phyloP scores from a whole-genome alignment of 805 yeast species.

The Pichia cabralensis region DNA sequence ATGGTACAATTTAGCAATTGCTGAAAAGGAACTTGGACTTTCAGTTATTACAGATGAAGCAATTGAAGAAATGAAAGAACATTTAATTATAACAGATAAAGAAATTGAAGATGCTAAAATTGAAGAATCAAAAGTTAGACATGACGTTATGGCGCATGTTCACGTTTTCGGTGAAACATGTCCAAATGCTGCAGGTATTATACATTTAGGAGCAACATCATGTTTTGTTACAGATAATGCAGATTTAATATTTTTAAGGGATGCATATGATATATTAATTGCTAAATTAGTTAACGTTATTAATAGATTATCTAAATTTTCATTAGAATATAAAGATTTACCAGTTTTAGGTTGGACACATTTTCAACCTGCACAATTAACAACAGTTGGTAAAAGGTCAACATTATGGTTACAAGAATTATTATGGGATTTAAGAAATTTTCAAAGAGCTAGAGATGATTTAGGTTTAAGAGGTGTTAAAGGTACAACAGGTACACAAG shows the following conservation, averaged over 20 bases:
- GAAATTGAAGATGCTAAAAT: constrained; percentile 82
- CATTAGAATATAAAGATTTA: constrained; percentile 83
- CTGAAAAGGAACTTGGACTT: constrained; percentile 88
- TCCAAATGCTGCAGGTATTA: constrained; percentile 96
- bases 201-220: constrained; percentile 96
- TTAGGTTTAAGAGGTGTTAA: constrained; percentile 95
- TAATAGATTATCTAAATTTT: constrained; percentile 79
- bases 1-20: constrained; percentile 92
- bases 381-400: constrained; percentile 97
- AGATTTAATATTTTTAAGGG: constrained; percentile 90
- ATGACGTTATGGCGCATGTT: constrained; percentile 99
- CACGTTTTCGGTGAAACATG: constrained; percentile 88
- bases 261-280: constrained; percentile 86
- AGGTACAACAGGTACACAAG: constrained; percentile 99
- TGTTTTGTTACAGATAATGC: constrained; percentile 98
- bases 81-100: constrained; percentile 80
- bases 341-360: constrained; percentile 99
- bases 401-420: constrained; percentile 97
- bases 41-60: constrained; percentile 84
- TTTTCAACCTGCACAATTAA: constrained; percentile 98
- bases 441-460: constrained; percentile 93
- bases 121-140: constrained; percentile 97
- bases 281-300: constrained; percentile 95
- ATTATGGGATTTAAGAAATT: constrained; percentile 94
- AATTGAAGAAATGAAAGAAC: constrained; percentile 68